Base-by-base conservation (phyloP, 306 rosid genomes). In the Vicia villosa region DNA sequence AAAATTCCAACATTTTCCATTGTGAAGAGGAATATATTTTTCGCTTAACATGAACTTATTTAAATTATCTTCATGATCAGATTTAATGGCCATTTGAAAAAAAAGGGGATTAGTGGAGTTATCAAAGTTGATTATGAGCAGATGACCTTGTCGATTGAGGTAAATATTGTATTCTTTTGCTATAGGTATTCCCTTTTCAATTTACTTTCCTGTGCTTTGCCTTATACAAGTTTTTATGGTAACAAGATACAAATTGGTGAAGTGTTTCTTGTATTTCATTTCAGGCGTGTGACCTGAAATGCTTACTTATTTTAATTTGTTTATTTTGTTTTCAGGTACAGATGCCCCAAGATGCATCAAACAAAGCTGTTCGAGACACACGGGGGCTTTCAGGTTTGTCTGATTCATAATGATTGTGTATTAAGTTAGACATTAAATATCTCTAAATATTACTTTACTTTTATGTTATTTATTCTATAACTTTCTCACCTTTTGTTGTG, bases 331-430 rank as follows among this genome's bases (percentile, higher is more conserved):
- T 43, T 11, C 47, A 94, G 98, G 92, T 94, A 69, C 91, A 91
- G 70, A 87, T 94, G 96, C 98, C 98, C 67, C 98, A 94, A 74
- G 96, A 94, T 81, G 87, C 96, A 68, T 88, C 98, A 21, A 83
- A 87, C 77, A 83, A 69, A 73, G 72, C 88, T 49, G 95, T 94
- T 67, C 88, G 80, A 10, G 98, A 94, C 65, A 90, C 93, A 10
- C 71, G 88, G 70, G 97, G 98, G 70, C 95, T 94, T 71, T 94
- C 99, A 87, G 97, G 99, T 91, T 73, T 13, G 69, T 51, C 72
- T 78, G 62, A 66, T 30, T 61, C 61, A 54, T 67, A 32, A 52
- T 51, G 28, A 62, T 74, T 46, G 12, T 16, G 21, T 52, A n/a
- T n/a, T n/a, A 69, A 10, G 19, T 21, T 36, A 55, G 17, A 8